phyloP scores from a whole-genome alignment of 805 yeast genomes.

The Spathaspora gorwiae region DNA sequence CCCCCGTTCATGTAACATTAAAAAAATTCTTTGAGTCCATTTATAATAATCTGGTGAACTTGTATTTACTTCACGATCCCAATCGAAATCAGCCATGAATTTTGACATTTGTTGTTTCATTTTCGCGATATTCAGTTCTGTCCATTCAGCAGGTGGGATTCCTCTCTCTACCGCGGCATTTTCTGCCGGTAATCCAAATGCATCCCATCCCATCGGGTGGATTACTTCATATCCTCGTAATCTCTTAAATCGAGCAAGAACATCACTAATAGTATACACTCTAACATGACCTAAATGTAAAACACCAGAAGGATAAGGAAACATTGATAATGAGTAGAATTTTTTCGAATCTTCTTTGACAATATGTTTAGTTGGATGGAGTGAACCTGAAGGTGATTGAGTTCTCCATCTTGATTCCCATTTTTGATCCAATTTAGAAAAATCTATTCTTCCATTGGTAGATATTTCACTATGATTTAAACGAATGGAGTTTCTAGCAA shows the following conservation, averaged over 20 bases:
- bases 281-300: constrained; percentile 93
- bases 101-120: constrained; percentile 79
- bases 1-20: constrained; percentile 67
- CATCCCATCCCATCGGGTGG: constrained; percentile 99
- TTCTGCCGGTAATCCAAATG: constrained; percentile 97
- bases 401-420: constrained; percentile 49
- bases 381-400: constrained; percentile 23
- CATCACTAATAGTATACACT: constrained; percentile 89
- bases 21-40: constrained; percentile 86
- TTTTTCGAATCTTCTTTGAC: constrained; percentile 1
- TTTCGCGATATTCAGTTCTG: constrained; percentile 67
- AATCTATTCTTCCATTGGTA: constrained; percentile 5
- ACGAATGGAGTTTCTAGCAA: background rate
- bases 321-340: constrained; percentile 77
- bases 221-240: constrained; percentile 73
- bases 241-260: constrained; percentile 70
- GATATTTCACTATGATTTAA: background rate
- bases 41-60: constrained; percentile 84
- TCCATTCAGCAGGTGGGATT: constrained; percentile 80
- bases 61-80: constrained; percentile 88
- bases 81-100: constrained; percentile 85
- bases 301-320: constrained; percentile 94
- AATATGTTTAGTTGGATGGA: constrained; percentile 32
- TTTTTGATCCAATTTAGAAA: constrained; percentile 42
- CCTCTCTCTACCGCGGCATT: constrained; percentile 92